Percentiles rank a stretch among this genome's conserved stretches.
Conservation (phyloP, 352 stramenopile species). For the Vaucheria bursata region DNA sequence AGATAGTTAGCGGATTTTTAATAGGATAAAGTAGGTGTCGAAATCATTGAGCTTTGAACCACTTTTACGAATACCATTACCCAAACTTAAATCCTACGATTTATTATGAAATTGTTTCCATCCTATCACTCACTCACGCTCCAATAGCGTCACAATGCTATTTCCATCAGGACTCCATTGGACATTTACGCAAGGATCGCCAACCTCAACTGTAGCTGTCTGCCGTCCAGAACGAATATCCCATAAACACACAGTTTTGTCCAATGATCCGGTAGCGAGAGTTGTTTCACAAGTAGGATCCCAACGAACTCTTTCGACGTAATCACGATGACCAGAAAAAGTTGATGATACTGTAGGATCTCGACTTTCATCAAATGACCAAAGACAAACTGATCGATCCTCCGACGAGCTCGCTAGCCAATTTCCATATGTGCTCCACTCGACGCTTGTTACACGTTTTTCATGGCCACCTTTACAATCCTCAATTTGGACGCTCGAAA, state of each 20-base stretch:
- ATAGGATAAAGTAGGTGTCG: no score
- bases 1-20: no score
- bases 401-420: neutral
- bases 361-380: neutral
- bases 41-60: no score
- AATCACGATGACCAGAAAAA: neutral
- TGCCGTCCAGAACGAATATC: neutral
- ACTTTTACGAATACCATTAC: no score
- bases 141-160: neutral
- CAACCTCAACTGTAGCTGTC: neutral
- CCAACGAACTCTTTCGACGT: neutral
- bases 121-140: neutral
- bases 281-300: neutral
- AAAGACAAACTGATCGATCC: neutral
- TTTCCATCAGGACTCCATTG: neutral
- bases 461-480: neutral
- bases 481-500: neutral
- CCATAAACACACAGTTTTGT: neutral
- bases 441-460: neutral
- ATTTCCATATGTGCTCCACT: neutral
- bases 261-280: neutral
- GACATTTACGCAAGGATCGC: neutral
- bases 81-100: no score
- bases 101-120: no score
- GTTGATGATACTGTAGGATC: neutral